Conservation (phyloP, 1,139 yeast genomes). For the Taiozyma sp. region DNA sequence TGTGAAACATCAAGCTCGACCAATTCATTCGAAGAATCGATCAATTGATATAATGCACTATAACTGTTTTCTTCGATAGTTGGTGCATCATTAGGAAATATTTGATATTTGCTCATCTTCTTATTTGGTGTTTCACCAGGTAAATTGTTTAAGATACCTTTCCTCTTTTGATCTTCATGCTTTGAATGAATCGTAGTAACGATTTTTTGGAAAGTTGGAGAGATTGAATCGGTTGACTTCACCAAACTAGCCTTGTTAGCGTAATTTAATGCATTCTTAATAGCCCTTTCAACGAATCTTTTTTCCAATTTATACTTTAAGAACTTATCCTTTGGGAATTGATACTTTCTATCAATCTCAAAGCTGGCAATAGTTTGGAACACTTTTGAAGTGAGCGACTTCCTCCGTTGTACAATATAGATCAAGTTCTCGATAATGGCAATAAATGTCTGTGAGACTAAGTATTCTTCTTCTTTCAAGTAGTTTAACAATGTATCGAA, state of each 20-base stretch:
- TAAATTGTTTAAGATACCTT: conserved; percentile 18
- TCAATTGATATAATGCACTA: conserved; percentile 50
- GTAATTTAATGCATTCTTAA: conserved; percentile 41
- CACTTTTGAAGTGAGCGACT: conserved; percentile 41
- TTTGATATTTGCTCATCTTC: conserved; percentile 14
- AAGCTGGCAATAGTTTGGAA: conserved; percentile 37
- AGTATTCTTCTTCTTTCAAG: conserved; percentile 46
- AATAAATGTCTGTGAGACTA: conserved; percentile 50
- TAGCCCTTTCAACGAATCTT: conserved; percentile 43
- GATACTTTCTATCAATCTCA: conserved; percentile 32
- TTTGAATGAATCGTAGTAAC: conserved; percentile 18
- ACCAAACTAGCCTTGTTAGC: conserved; percentile 30
- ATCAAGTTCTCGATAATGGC: conserved; percentile 50
- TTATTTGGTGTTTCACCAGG: conserved; percentile 22
- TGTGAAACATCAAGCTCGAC: conserved; percentile 64
- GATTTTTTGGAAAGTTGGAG: conserved; percentile 14
- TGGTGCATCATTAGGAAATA: conserved; percentile 18
- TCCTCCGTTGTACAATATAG: conserved; percentile 49
- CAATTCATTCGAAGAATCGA: conserved; percentile 53
- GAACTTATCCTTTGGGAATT: conserved; percentile 29
- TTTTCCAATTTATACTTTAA: conserved; percentile 36
- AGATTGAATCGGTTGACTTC: conserved; percentile 11
- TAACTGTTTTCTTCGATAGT: conserved; percentile 34
- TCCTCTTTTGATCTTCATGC: conserved; percentile 22
- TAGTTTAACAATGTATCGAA: conserved; percentile 59